Base-by-base conservation (phyloP, 306 rosid genomes). In the Cucumis melo region DNA sequence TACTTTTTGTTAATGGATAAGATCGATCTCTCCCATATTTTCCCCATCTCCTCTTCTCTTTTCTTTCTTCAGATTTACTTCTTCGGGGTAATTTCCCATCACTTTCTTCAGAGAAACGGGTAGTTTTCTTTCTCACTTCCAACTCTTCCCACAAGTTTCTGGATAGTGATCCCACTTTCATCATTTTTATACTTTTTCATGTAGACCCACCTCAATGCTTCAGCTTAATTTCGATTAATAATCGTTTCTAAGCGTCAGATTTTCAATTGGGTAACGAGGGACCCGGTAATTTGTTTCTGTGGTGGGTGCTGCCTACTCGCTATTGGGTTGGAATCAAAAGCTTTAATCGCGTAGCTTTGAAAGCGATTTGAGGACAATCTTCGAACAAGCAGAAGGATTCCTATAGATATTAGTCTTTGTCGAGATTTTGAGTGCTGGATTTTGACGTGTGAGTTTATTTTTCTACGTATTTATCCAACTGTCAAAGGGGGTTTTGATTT, bases 281-380 rank as follows among this genome's bases (percentile, higher is more conserved):
- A n/a, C 75, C 58, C 41, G 39, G 9, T 44, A 46, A 3, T 51
- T 51, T 9, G 60, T 29, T 50, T 32, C 7, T 51, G 76, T 73
- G 76, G 64, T 36, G 32, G 78, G 32, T 60, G 11, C 13, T 59
- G 63, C 20, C 72, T 27, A 29, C 24, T 44, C 11, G 27, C 29
- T 27, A 19, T 46, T 19, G 50, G 20, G 9, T 5, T 3, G 41
- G 41, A 66, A 64, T 78, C 64, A 36, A 55, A 67, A 20, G 75
- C 75, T 53, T 53, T 78, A 24, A 54, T 34, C 10, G n/a, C 34
- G 74, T 24, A 34, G 53, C 36, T 78, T 78, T 78, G 80, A 78
- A 48, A 64, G 41, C 54, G 74, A 77, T 77, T 63, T 15, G 38
- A 32, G 61, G 23, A 51, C 46, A 19, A 39, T 32, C 65, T 11